phyloP scores from a whole-genome alignment of 768 basidiomycete species.

The Leccinum rimulosum region DNA sequence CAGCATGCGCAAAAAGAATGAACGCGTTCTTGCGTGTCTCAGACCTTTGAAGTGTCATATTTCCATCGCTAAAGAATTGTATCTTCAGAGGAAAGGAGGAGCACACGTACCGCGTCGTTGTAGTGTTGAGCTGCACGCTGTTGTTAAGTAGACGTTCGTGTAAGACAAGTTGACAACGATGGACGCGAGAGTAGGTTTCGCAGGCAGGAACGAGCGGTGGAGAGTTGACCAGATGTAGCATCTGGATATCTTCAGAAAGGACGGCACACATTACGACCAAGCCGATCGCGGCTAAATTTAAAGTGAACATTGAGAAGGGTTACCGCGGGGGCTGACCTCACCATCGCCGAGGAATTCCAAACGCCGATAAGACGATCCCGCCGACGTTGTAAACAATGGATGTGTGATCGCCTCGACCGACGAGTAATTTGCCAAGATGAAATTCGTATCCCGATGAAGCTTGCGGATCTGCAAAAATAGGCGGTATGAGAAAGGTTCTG shows the following conservation, averaged over 20 bases:
- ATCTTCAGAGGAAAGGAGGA: too few relatives aligned
- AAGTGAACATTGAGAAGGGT: constrained; percentile 6
- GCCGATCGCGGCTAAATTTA: constrained; percentile 58
- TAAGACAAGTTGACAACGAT: constrained; percentile 60
- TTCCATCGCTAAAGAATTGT: too few relatives aligned
- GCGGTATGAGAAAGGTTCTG: too few relatives aligned
- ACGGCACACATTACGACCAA: constrained; percentile 64
- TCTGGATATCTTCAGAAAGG: constrained; percentile 67
- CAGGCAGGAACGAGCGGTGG: constrained; percentile 67
- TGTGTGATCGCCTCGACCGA: constrained; percentile 78
- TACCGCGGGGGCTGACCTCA: constrained; percentile 34
- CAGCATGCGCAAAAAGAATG: too few relatives aligned
- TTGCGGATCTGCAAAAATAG: too few relatives aligned
- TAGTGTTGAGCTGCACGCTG: constrained; percentile 43
- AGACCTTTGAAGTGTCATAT: too few relatives aligned
- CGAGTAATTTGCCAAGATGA: constrained; percentile 53
- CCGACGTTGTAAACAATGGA: constrained; percentile 61
- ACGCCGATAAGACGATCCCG: constrained; percentile 73
- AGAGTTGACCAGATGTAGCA: constrained; percentile 75
- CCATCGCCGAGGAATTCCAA: constrained; percentile 90
- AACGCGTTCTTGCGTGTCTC: too few relatives aligned
- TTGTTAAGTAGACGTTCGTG: constrained; percentile 57
- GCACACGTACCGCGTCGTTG: too few relatives aligned
- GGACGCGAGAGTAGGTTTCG: constrained; percentile 63
- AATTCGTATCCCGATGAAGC: constrained; percentile 65